phyloP scores from a whole-genome alignment of 1,284 basidiomycete genomes.

The Coniferiporia sulphurascens region DNA sequence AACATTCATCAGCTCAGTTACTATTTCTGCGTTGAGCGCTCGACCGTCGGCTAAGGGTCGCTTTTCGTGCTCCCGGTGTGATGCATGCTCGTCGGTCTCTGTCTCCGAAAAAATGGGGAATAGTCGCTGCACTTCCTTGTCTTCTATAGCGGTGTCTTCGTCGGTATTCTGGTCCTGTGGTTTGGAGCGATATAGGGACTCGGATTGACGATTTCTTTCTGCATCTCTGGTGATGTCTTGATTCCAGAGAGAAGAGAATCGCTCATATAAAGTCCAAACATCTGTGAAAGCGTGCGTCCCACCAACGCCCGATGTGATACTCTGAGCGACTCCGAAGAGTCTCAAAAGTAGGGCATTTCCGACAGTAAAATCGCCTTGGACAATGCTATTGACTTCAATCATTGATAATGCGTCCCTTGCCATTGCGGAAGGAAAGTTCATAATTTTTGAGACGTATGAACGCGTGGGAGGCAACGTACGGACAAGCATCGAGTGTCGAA shows the following conservation, averaged over 20 bases:
- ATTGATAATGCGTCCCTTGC: not conserved
- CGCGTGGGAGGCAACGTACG: not conserved
- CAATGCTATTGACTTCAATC: not conserved
- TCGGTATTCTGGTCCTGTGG: constrained; percentile 53
- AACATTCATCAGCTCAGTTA: not conserved
- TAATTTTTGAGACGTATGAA: not conserved
- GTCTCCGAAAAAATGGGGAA: constrained; percentile 83
- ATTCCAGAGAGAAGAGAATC: constrained; percentile 77
- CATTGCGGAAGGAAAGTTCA: constrained; percentile 7
- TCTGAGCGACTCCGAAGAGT: constrained; percentile 43
- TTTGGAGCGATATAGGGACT: constrained; percentile 78
- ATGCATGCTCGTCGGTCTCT: not conserved
- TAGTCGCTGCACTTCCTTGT: constrained; percentile 73
- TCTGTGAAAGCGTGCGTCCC: constrained; percentile 29
- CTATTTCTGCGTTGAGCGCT: not conserved
- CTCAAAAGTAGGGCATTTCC: constrained; percentile 44
- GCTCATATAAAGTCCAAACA: constrained; percentile 61
- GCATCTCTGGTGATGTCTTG: constrained; percentile 72
- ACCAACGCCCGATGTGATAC: constrained; percentile 35
- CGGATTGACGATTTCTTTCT: constrained; percentile 59
- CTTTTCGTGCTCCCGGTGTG: not conserved
- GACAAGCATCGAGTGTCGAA: constrained; percentile 22
- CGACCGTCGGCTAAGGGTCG: not conserved
- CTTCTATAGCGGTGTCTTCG: constrained; percentile 74
- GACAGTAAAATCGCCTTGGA: constrained; percentile 21